Conservation (phyloP, 768 basidiomycete species). For the Amanita muscaria region DNA sequence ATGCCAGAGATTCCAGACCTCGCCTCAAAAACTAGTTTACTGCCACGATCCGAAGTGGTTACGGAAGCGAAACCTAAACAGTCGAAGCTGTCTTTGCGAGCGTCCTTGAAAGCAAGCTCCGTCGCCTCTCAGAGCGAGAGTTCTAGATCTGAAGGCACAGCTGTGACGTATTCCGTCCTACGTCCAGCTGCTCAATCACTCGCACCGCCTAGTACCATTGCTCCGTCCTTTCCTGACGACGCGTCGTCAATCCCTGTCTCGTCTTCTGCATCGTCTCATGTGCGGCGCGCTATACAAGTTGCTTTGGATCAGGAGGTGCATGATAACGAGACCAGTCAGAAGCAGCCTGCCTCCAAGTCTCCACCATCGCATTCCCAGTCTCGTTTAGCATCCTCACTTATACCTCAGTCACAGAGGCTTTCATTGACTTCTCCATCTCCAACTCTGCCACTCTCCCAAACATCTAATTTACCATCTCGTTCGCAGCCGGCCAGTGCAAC, state of each 20-base stretch:
- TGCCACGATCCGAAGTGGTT: constrained; percentile 15
- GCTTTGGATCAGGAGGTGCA: constrained; percentile 54
- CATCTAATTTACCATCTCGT: too few relatives aligned
- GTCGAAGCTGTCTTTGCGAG: constrained; percentile 63
- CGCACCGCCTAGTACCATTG: constrained; percentile 27
- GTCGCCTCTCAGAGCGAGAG: constrained; percentile 36
- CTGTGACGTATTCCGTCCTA: constrained; percentile 58
- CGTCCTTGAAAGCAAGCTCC: constrained; percentile 53
- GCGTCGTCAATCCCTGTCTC: constrained; percentile 19
- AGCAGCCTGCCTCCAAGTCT: constrained; percentile 12
- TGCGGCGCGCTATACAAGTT: constrained; percentile 58
- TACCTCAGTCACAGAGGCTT: too few relatives aligned
- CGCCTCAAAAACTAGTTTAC: constrained; percentile 36
- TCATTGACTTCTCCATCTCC: too few relatives aligned
- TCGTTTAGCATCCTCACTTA: too few relatives aligned
- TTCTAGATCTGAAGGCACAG: constrained; percentile 45
- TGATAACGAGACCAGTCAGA: constrained; percentile 22
- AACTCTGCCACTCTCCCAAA: too few relatives aligned
- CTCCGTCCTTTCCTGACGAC: constrained; percentile 21
- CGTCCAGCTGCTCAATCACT: constrained; percentile 59
- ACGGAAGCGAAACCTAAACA: constrained; percentile 29
- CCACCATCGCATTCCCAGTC: constrained; percentile 11
- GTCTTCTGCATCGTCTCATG: constrained; percentile 50
- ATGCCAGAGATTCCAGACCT: constrained; percentile 50
- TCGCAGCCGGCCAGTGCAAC: too few relatives aligned